A percentile compares a stretch with the other conserved stretches of the same genome.
Evolutionary conservation across 768 basidiomycete genomes (phyloP).

Genomic region (Pisolithus marmoratus): DNA sequence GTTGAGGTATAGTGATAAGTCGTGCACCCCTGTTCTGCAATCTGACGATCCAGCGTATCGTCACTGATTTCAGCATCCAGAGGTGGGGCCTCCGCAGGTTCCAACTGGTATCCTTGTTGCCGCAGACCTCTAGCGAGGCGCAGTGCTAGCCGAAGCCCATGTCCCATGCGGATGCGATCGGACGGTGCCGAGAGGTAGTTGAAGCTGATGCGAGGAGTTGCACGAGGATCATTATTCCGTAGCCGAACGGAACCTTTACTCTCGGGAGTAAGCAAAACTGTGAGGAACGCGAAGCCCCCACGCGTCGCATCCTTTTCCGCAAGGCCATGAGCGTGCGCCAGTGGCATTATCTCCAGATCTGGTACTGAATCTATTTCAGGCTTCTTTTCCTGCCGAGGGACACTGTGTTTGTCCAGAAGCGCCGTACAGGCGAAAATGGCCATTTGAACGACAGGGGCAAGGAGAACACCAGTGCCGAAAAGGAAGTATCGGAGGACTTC

Average conservation of each 20-base stretch:
- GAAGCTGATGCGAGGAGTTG: conserved; percentile 11
- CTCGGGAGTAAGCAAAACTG: conserved; percentile 19
- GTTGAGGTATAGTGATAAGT: conserved; percentile 33
- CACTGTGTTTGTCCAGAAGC: conserved; percentile 18
- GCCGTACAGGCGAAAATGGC: conserved; percentile 25
- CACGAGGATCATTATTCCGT: conserved; percentile 13
- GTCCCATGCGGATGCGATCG: conserved; percentile 10
- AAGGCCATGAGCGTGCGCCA: conserved; percentile 6
- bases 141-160: not conserved
- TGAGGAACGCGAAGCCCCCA: conserved; percentile 23
- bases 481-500: conserved; percentile 30
- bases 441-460: conserved; percentile 25
- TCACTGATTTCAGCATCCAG: not conserved
- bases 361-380: conserved; percentile 24
- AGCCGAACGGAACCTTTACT: conserved; percentile 15
- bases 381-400: conserved; percentile 8
- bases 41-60: not conserved
- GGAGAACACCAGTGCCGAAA: conserved; percentile 29
- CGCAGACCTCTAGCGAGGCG: not conserved
- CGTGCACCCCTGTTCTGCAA: conserved; percentile 11
- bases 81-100: not conserved
- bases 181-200: not conserved
- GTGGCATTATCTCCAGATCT: conserved; percentile 35
- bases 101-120: not conserved
- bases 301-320: conserved; percentile 2